Base-by-base conservation (phyloP, 345 rosid genomes). In the Brassica cretica region DNA sequence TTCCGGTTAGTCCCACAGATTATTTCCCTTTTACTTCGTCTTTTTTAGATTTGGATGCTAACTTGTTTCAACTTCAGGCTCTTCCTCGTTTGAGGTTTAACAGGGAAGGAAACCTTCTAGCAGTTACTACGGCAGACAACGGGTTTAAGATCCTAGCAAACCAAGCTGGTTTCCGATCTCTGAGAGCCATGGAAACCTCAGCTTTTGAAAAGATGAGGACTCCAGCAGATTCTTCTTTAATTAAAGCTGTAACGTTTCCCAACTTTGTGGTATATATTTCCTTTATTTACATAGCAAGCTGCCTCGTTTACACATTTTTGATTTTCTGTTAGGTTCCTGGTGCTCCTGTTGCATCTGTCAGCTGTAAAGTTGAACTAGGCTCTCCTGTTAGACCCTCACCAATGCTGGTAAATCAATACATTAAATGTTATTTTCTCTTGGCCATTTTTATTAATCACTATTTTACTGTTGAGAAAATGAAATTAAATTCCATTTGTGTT, bases 141-240 rank as follows among this genome's bases (percentile, higher is more conserved):
- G 98, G 98, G 61, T 89, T 94, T 79, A 94, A 94, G 88, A 92
- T 94, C 81, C 90, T 94, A 66, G 91, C 92, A 59, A 94, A 89
- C 77, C 55, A 89, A 58, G 84, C 77, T 37, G 98, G 98, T 37
- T 85, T 81, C 64, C 85, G 87, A 82, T 87, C 86, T 73, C 66
- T 94, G 76, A 82, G 91, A 85, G 79, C 82, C 77, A 68, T 80
- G 53, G 96, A 89, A 77, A 80, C 84, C 30, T 81, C 89, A 66
- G 62, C 89, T 70, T 91, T 87, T 81, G 97, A 90, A 84, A 87
- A 86, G 44, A 66, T 82, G 80, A 85, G 92, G 82, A 76, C 81
- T 5, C 93, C 95, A 41, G 82, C 89, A 18, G 93, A 88, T 76
- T 78, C 93, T 82, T 80, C 90, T 14, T 80, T 84, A 46, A 30